A percentile compares a stretch with the other conserved stretches of the same genome.
phyloP scores from a whole-genome alignment of 2,329 filamentous ascomycete genomes.

The Pseudogymnoascus sp. region DNA sequence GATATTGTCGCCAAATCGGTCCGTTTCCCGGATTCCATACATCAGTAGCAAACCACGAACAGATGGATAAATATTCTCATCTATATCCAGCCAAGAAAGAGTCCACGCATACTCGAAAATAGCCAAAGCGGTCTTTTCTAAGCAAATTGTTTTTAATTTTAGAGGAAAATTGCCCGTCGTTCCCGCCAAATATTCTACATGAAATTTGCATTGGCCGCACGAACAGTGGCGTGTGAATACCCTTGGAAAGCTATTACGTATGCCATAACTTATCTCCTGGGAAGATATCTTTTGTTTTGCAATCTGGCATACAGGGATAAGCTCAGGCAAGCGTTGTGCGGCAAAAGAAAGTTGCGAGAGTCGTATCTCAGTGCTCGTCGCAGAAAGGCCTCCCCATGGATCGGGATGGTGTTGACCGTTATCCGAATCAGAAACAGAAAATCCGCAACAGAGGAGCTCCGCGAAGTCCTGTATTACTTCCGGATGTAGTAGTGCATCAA shows the following conservation, averaged over 20 bases:
- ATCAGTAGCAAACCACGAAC: not conserved
- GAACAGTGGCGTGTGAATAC: not conserved
- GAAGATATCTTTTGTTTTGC: not conserved
- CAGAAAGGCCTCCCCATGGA: not conserved
- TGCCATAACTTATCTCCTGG: not conserved
- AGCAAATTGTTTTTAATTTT: not conserved
- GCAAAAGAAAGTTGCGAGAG: not conserved
- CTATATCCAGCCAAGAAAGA: slow-evolving; percentile 6
- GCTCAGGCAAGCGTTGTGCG: not conserved
- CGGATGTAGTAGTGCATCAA: not conserved
- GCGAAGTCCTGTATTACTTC: not conserved
- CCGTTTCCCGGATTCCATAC: not conserved
- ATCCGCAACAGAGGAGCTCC: not conserved
- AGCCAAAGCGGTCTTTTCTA: not conserved
- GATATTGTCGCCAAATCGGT: not conserved
- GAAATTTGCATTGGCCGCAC: not conserved
- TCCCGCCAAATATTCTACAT: not conserved
- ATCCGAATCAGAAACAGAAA: not conserved
- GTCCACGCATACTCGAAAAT: slow-evolving; percentile 9
- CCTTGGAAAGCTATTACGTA: not conserved
- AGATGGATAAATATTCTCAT: not conserved
- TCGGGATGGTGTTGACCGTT: not conserved
- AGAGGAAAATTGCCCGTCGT: not conserved
- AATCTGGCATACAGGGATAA: not conserved
- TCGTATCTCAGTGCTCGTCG: not conserved